Evolutionary conservation across 495 filamentous ascomycete species (phyloP).

Genomic region (Symbiotaphrina buchneri): DNA sequence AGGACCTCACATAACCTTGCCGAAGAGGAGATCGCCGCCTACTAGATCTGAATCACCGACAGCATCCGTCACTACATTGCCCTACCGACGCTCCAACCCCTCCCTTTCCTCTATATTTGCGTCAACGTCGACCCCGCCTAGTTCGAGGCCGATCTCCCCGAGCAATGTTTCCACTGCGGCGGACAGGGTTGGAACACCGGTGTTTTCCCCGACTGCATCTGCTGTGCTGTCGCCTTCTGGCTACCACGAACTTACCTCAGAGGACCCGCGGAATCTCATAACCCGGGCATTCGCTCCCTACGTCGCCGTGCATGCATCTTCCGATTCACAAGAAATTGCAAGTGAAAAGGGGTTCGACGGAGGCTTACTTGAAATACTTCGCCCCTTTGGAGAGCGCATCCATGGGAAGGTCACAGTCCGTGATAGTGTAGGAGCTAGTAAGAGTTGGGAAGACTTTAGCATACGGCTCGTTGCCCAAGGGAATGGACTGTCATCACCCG

Average conservation of each 20-base stretch:
- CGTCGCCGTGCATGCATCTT: conserved; percentile 60
- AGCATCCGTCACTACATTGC: conserved; percentile 11
- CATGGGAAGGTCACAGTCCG: conserved; percentile 74
- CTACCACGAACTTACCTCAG: conserved; percentile 22
- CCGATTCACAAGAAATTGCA: conserved; percentile 61
- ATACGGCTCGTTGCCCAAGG: conserved; percentile 56
- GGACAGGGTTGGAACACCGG: not conserved
- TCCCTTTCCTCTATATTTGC: conserved; percentile 18
- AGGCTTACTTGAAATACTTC: conserved; percentile 63
- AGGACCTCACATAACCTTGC: conserved; percentile 1
- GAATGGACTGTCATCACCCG: conserved; percentile 24
- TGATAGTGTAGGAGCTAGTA: conserved; percentile 68
- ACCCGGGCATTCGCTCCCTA: conserved; percentile 71
- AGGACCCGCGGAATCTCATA: conserved; percentile 52
- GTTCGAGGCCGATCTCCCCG: conserved; percentile 10
- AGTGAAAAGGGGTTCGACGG: conserved; percentile 64
- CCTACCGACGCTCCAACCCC: conserved; percentile 16
- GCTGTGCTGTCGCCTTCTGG: conserved; percentile 20
- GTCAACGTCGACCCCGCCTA: conserved; percentile 14
- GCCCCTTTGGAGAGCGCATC: conserved; percentile 80
- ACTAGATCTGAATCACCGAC: conserved; percentile 1
- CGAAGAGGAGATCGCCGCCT: conserved; percentile 1
- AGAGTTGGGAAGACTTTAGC: conserved; percentile 72
- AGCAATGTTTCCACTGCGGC: not conserved
- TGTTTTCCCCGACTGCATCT: conserved; percentile 1